Percentiles rank a stretch among this genome's conserved stretches.
These are phyloP conservation scores for Paracorniculantispora psalliotae DNA, from an alignment of 2,329 filamentous ascomycete genomes.

Conservation along the genomic window DNA sequence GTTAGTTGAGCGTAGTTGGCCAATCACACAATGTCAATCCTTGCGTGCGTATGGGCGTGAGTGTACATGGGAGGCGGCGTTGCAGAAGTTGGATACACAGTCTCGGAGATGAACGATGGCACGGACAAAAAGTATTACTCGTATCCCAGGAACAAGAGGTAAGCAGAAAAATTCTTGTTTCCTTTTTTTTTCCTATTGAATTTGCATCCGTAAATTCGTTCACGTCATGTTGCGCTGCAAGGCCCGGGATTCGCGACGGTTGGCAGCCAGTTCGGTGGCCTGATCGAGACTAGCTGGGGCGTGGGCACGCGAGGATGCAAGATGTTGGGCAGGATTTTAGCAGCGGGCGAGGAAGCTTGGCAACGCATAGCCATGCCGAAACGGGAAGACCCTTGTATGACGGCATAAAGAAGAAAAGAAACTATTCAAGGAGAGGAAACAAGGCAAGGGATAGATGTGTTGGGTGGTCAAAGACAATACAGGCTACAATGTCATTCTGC, in stretches of 20 bases:
- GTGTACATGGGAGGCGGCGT: too few species aligned
- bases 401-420: neutral
- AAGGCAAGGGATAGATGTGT: neutral
- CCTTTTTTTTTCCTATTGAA: neutral
- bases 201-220: neutral
- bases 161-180: neutral
- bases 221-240: neutral
- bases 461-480: neutral
- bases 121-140: too few species aligned
- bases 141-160: too few species aligned
- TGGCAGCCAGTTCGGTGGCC: slow-evolving; percentile 1
- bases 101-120: too few species aligned
- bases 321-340: neutral
- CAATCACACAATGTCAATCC: too few species aligned
- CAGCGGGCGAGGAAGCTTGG: neutral
- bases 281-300: slow-evolving; percentile 3
- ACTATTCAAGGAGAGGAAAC: neutral
- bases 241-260: neutral
- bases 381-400: neutral
- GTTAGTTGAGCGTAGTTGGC: neutral
- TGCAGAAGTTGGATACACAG: too few species aligned
- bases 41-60: too few species aligned
- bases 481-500: too few species aligned
- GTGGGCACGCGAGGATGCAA: neutral
- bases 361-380: neutral